Conservation (phyloP, 2,329 filamentous ascomycete species). For the Claviceps digitariae region DNA sequence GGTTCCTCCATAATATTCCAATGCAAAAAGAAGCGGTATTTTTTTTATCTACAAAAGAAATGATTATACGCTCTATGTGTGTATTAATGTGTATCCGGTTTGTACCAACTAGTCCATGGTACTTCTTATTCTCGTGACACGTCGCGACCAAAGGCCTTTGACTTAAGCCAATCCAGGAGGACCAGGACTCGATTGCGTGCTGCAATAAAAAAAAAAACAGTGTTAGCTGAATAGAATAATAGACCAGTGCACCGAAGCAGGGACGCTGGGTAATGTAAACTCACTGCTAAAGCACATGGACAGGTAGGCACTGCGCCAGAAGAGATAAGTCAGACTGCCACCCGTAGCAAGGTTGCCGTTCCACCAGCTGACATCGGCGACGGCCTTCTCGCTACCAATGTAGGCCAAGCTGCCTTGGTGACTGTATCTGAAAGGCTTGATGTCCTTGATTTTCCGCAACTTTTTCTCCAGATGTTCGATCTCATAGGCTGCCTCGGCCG, state of each 20-base stretch:
- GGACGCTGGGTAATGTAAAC: slow-evolving; percentile 24
- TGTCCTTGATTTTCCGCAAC: slow-evolving; percentile 77
- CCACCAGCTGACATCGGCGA: slow-evolving; percentile 94
- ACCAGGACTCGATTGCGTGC: slow-evolving; percentile 91
- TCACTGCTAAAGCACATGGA: slow-evolving; percentile 99
- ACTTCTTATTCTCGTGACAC: slow-evolving; percentile 61
- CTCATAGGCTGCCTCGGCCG: slow-evolving; percentile 55
- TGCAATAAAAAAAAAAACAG: slow-evolving; percentile 21
- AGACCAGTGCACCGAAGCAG: not conserved
- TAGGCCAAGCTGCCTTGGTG: slow-evolving; percentile 96
- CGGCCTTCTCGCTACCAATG: slow-evolving; percentile 95
- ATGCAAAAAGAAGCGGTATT: not conserved
- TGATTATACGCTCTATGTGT: not conserved
- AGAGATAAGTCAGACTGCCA: slow-evolving; percentile 89
- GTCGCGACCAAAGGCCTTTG: slow-evolving; percentile 90
- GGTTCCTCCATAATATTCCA: not conserved
- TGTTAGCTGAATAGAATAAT: slow-evolving; percentile 6
- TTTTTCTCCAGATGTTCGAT: slow-evolving; percentile 82
- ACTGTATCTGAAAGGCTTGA: slow-evolving; percentile 96
- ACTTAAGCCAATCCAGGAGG: slow-evolving; percentile 90
- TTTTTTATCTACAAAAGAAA: not conserved
- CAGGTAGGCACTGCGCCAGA: slow-evolving; percentile 96
- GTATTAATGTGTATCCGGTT: not conserved
- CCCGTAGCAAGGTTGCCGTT: slow-evolving; percentile 92
- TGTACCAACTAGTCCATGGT: not conserved